Conservation (phyloP, 2,329 filamentous ascomycete species). For the Colletotrichum caudatum region DNA sequence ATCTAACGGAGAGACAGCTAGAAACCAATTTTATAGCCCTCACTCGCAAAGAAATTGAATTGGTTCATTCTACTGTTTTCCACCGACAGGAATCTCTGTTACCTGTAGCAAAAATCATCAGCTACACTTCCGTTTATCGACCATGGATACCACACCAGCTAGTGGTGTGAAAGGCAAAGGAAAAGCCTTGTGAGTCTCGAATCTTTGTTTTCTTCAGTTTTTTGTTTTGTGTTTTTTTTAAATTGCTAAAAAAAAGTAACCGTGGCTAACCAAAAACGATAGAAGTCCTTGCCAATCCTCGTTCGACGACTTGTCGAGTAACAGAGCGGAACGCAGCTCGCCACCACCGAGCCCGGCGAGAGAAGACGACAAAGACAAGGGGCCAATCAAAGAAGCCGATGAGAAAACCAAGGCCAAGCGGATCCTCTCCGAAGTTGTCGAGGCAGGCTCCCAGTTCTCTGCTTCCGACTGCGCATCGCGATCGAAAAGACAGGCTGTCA, state of each 20-base stretch:
- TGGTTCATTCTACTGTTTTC: not conserved
- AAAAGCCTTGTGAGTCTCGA: not conserved
- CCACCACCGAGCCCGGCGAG: not conserved
- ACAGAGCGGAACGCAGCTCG: not conserved
- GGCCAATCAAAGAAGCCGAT: not conserved
- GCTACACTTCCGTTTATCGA: not conserved
- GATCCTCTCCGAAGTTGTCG: not conserved
- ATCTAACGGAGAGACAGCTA: not conserved
- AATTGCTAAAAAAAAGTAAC: no score
- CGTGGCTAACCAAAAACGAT: not conserved
- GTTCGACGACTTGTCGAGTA: not conserved
- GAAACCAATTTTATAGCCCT: not conserved
- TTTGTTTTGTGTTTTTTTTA: no score
- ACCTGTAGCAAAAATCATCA: no score
- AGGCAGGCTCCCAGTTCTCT: not conserved
- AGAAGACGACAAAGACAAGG: not conserved
- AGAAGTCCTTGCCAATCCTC: not conserved
- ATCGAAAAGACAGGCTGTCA: not conserved
- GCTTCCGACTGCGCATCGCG: not conserved
- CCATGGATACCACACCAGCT: not conserved
- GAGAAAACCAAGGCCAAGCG: not conserved
- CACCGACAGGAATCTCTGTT: no score
- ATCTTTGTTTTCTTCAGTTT: no score
- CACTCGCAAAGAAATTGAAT: not conserved
- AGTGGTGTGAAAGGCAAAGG: no score